Base-by-base conservation (phyloP, 2,329 filamentous ascomycete genomes). In the Colletotrichum somersetense region DNA sequence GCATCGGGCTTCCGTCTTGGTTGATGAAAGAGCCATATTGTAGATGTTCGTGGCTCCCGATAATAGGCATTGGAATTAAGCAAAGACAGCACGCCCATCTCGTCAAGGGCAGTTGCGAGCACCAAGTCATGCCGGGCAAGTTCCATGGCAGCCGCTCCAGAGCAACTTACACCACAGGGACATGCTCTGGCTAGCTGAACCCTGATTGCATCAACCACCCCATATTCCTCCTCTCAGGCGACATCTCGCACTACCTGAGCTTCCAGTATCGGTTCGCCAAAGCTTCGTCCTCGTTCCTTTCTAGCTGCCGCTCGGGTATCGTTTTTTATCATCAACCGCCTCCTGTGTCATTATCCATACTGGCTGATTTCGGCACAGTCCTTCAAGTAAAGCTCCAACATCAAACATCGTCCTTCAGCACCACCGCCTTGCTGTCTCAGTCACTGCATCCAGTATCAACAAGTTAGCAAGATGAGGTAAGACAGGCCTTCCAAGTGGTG, bases 391-490 rank as follows among this genome's bases (percentile, higher is more conserved):
- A 18, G 14, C 44, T 30, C 46, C 35, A 52, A 30, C 35, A 30
- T 30, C 57, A 40, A 35, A 38, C 57, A 44, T 52, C 42, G 42
- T 62, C 35, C 50, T 57, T 33, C 5, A 30, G 10, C 64, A 44
- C 46, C 64, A 52, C 40, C 44, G 16, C 44, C 69, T 68, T 63
- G 52, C 65, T 53, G 55, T 65, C 66, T 48, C 23, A 42, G 55
- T 20, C 30, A 5, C 55, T 50, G 42, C 59, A 48, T 26, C 12
- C 59, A 53, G 40, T 11, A 70, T 72, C 66, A 65, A 23, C 55
- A 52, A 53, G 61, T 42, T 55, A 23, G 42, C 50, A 67, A 71
- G 52, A 71, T 72, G 70, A 72, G 70, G 70, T 70, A 70, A 65
- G 70, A 61, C 33, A 61, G 46, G 46, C 42, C 20, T 62, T 57